Evolutionary conservation across 1,139 yeast species (phyloP), one percentile per base, ranked within the genome.

Genomic region (Diutina siamensis): DNA sequence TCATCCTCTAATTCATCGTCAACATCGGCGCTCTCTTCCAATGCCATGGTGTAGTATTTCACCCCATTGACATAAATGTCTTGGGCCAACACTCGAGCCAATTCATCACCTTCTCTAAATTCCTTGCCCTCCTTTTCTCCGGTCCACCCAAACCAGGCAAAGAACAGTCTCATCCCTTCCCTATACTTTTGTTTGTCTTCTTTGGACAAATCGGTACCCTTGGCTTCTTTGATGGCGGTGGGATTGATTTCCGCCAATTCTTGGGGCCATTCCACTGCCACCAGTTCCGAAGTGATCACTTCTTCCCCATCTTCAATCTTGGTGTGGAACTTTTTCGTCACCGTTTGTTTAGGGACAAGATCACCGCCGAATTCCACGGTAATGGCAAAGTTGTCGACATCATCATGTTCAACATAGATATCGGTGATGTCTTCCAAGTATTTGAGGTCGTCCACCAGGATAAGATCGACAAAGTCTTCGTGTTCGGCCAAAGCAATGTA

Each of bases 71-170:
- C 85, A 55, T 75, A 83, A 33, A 83, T 58, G 55, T 83, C 88
- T 41, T 82, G 87, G 2, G 72, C 68, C 15, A 83, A 66, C 45
- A 83, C 62, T 44, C 76, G 64, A 1, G 89, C 78, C 50, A 83
- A 65, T 13, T 80, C 86, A 52, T 79, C 88, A 13, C 89, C 92
- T 51, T 71, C 68, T 51, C 88, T 72, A 55, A 76, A 82, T 55
- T 83, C 89, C 56, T 82, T 82, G 1, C 85, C 85, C 1, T 83
- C 82, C 54, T 78, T 80, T 45, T 58, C 59, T 0, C 89, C 92
- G 0, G 89, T 81, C 92, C 92, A 83, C 44, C 66, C 64, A 55
- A 82, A 82, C 78, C 83, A 83, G 3, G 86, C 77, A 59, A 82
- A 82, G 54, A 83, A 76, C 4, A 86, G 77, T 55, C 78, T 78